Conservation (phyloP, 1,284 basidiomycete species). For the Lentinula novae-zelandiae region DNA sequence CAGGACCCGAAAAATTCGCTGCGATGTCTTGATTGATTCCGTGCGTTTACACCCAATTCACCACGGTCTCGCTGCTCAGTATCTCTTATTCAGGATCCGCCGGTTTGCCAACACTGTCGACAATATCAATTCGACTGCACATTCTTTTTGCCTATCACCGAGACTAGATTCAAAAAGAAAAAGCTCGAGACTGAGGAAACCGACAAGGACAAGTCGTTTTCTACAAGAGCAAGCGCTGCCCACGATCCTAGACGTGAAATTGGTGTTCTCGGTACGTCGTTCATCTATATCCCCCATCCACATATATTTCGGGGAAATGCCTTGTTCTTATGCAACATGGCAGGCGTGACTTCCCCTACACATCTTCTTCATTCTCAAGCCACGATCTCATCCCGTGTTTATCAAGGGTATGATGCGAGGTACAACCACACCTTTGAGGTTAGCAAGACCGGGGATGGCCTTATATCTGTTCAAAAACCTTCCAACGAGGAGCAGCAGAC, state of each 20-base stretch:
- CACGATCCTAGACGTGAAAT: constrained; percentile 41
- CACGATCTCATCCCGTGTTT: constrained; percentile 76
- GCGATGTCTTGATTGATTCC: constrained; percentile 70
- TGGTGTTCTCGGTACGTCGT: constrained; percentile 57
- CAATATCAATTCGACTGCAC: constrained; percentile 92
- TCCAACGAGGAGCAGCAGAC: constrained; percentile 48
- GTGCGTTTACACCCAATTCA: neutral
- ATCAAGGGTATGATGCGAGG: constrained; percentile 83
- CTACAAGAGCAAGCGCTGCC: constrained; percentile 33
- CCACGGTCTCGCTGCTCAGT: neutral
- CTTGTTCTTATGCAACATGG: constrained; percentile 32
- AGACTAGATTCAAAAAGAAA: constrained; percentile 98
- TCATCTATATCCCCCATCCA: constrained; percentile 16
- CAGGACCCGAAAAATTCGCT: constrained; percentile 92
- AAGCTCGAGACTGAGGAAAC: constrained; percentile 66
- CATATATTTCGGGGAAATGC: constrained; percentile 9
- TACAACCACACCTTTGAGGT: constrained; percentile 86
- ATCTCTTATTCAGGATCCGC: constrained; percentile 48
- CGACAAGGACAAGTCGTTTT: constrained; percentile 37
- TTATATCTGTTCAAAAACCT: constrained; percentile 82
- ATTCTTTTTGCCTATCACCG: constrained; percentile 96
- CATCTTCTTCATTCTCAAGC: constrained; percentile 89
- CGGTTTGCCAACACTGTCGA: constrained; percentile 82
- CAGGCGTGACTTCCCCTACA: constrained; percentile 82
- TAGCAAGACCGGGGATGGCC: constrained; percentile 77